Evolutionary conservation across 495 filamentous ascomycete genomes (phyloP).

Genomic region (Aspergillus bridgeri): DNA sequence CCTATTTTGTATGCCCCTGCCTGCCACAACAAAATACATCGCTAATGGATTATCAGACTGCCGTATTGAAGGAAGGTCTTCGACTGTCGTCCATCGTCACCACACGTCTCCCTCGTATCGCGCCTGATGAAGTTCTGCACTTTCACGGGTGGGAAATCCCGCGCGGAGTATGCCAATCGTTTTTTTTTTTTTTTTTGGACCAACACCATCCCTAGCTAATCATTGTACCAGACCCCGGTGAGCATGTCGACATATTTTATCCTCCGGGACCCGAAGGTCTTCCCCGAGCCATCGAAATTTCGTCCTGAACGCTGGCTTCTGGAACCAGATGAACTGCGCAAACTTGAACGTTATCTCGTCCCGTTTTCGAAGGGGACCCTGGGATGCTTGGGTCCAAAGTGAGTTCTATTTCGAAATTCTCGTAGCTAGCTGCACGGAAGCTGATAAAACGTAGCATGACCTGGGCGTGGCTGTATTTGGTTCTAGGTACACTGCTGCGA

Average conservation of each 20-base stretch:
- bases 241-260: constrained; percentile 30
- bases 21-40: background rate
- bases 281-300: constrained; percentile 37
- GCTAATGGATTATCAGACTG: constrained; percentile 28
- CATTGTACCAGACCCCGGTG: constrained; percentile 12
- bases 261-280: constrained; percentile 37
- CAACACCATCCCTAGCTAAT: background rate
- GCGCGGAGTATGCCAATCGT: constrained; percentile 19
- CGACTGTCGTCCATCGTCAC: constrained; percentile 44
- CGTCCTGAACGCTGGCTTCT: constrained; percentile 46
- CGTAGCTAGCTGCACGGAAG: background rate
- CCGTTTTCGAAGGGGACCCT: constrained; percentile 43
- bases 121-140: constrained; percentile 26
- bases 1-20: constrained; percentile 29
- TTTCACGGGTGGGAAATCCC: constrained; percentile 24
- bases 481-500: constrained; percentile 25
- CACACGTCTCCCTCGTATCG: constrained; percentile 37
- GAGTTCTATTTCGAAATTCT: constrained; percentile 7
- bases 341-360: constrained; percentile 34
- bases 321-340: constrained; percentile 14
- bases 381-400: constrained; percentile 49
- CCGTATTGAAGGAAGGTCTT: constrained; percentile 54
- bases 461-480: constrained; percentile 28
- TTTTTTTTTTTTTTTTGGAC: too few relatives aligned
- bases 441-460: constrained; percentile 20